These are phyloP conservation scores for Stemphylium beticola DNA, from an alignment of 2,329 filamentous ascomycete genomes.

Conservation along the genomic window DNA sequence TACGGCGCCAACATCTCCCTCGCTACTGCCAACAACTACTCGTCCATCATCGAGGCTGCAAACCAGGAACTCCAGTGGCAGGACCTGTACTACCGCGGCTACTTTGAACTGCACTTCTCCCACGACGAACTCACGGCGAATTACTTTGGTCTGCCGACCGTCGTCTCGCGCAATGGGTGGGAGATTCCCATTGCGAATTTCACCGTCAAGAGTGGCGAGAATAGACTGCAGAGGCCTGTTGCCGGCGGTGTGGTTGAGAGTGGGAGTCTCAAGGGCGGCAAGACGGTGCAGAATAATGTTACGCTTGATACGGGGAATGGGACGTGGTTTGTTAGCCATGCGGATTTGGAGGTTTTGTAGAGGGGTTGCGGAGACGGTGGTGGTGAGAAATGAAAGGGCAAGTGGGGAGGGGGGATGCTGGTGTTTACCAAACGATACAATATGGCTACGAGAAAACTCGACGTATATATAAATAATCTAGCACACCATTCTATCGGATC, in stretches of 20 bases:
- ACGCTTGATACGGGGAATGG: slow-evolving; percentile 45
- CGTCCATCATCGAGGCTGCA: slow-evolving; percentile 42
- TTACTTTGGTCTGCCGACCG: slow-evolving; percentile 69
- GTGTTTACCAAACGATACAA: neutral
- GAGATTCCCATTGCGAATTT: slow-evolving; percentile 75
- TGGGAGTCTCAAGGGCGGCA: slow-evolving; percentile 61
- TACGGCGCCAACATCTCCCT: slow-evolving; percentile 66
- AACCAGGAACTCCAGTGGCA: slow-evolving; percentile 75
- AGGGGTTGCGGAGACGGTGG: no score
- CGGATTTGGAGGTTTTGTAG: slow-evolving; percentile 32
- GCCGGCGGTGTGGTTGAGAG: slow-evolving; percentile 60
- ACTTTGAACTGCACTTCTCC: slow-evolving; percentile 68
- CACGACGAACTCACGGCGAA: slow-evolving; percentile 63
- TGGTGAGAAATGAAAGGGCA: neutral
- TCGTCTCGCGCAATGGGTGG: slow-evolving; percentile 64
- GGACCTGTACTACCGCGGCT: slow-evolving; percentile 75
- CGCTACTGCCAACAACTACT: slow-evolving; percentile 55
- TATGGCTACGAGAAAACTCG: neutral
- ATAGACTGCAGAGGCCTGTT: slow-evolving; percentile 61
- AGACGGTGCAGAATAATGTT: slow-evolving; percentile 41
- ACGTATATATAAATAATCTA: neutral
- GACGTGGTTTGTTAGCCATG: slow-evolving; percentile 44
- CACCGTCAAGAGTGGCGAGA: slow-evolving; percentile 67
- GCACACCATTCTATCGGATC: neutral
- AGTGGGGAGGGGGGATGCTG: no score